phyloP scores from a whole-genome alignment of 1,284 basidiomycete genomes.

The Taiwanofungus camphoratus region DNA sequence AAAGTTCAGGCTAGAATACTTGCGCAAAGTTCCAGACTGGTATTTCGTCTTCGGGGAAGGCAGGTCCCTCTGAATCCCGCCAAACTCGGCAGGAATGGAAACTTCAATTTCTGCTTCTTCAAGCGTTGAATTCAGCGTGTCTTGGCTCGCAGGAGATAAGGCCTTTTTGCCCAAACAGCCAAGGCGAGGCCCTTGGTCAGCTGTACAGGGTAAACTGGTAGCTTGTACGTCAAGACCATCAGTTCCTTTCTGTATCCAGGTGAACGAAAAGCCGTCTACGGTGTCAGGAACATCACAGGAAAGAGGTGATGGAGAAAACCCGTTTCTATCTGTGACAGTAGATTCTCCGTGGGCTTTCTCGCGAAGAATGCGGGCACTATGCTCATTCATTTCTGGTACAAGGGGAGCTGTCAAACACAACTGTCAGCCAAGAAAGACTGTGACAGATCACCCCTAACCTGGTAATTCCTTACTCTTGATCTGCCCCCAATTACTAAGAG shows the following conservation, averaged over 20 bases:
- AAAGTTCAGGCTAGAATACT: slow-evolving; percentile 30
- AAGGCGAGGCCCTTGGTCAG: no score
- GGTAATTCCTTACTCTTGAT: slow-evolving; percentile 13
- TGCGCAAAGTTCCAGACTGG: slow-evolving; percentile 20
- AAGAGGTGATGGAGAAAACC: neutral
- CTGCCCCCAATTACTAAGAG: slow-evolving; percentile 35
- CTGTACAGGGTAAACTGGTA: no score
- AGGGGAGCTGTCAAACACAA: no score
- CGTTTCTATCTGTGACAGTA: neutral
- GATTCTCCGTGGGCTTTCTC: no score
- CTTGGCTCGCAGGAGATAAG: neutral
- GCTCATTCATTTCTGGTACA: no score
- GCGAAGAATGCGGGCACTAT: no score
- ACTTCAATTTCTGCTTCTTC: slow-evolving; percentile 3
- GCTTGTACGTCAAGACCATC: neutral
- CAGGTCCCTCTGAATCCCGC: neutral
- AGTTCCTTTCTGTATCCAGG: slow-evolving; percentile 1
- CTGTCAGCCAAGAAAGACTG: neutral
- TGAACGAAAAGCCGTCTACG: slow-evolving; percentile 8
- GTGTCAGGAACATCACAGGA: neutral
- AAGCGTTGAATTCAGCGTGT: neutral
- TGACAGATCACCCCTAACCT: slow-evolving; percentile 11
- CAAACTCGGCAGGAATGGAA: slow-evolving; percentile 11
- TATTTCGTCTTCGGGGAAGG: slow-evolving; percentile 6
- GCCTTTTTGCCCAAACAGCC: neutral